Evolutionary conservation across 176 grass and related monocot species (phyloP).

Genomic region (maize (Zea mays)): Zm-B73-REFERENCE-NAM-5.0 NC_050101.1:167072001-167072500

Average conservation of each 20-base stretch:
- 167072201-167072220: background rate
- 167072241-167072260: background rate
- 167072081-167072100: conserved; percentile 43
- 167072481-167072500: background rate
- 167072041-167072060: background rate
- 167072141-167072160: conserved; percentile 59
- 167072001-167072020: background rate
- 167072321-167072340: conserved; percentile 42
- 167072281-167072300: conserved; percentile 56
- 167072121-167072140: conserved; percentile 59
- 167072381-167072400: conserved; percentile 51
- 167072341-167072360: conserved; percentile 47
- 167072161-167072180: conserved; percentile 56
- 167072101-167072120: conserved; percentile 38
- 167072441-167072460: conserved; percentile 52
- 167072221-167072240: background rate
- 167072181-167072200: background rate
- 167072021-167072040: background rate
- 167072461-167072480: conserved; percentile 54
- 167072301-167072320: conserved; percentile 40
- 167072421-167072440: conserved; percentile 63
- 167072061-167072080: conserved; percentile 20
- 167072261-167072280: conserved; percentile 1
- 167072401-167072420: conserved; percentile 44
- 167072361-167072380: conserved; percentile 70